Evolutionary conservation across 768 basidiomycete genomes (phyloP).

Genomic region (Pisolithus sp.): DNA sequence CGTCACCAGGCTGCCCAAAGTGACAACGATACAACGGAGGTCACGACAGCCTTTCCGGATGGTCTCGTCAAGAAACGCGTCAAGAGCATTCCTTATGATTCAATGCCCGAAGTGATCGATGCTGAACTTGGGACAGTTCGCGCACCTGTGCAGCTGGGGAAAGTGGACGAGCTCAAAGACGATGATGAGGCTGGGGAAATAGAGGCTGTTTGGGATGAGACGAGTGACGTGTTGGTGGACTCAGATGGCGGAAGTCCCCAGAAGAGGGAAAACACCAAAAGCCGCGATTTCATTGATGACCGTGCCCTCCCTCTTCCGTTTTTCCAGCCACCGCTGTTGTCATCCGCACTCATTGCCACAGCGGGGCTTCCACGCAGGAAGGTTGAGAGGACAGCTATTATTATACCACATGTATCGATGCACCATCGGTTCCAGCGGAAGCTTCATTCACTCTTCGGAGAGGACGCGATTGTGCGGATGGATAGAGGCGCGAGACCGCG

Average conservation of each 20-base stretch:
- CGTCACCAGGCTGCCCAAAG: not conserved
- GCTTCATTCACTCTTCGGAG: constrained; percentile 15
- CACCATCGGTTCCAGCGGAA: constrained; percentile 16
- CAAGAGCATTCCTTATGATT: constrained; percentile 18
- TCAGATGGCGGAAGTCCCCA: not conserved
- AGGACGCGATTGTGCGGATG: constrained; percentile 14
- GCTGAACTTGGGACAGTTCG: constrained; percentile 17
- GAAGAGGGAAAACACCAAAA: not conserved
- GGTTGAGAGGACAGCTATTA: not conserved
- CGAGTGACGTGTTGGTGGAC: not conserved
- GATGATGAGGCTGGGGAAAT: not conserved
- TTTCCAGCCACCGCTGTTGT: not conserved
- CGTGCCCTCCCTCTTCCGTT: not conserved
- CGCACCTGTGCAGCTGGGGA: constrained; percentile 17
- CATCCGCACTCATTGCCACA: not conserved
- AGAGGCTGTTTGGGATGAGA: not conserved
- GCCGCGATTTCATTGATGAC: not conserved
- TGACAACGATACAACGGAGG: not conserved
- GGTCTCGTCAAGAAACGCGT: constrained; percentile 8
- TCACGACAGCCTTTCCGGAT: not conserved
- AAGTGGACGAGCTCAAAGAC: constrained; percentile 4
- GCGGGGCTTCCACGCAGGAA: not conserved
- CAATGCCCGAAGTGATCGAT: constrained; percentile 12
- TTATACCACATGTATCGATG: constrained; percentile 15
- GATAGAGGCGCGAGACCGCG: constrained; percentile 17